Evolutionary conservation across 176 grass and related monocot species (phyloP).

Genomic region (bread wheat (Triticum aestivum)): IWGSC_CS_RefSeq_v2.1 NC_057797.1:690415338-690415837

Average conservation of each 20-base stretch:
- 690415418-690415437: slow-evolving; percentile 83
- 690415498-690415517: background rate
- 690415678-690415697: slow-evolving; percentile 61
- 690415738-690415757: slow-evolving; percentile 79
- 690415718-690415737: slow-evolving; percentile 77
- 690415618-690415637: background rate
- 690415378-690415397: slow-evolving; percentile 90
- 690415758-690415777: slow-evolving; percentile 19
- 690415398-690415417: slow-evolving; percentile 96
- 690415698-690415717: slow-evolving; percentile 82
- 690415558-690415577: background rate
- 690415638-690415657: slow-evolving; percentile 13
- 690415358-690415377: slow-evolving; percentile 88
- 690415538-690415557: background rate
- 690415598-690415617: background rate
- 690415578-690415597: background rate
- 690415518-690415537: background rate
- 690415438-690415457: slow-evolving; percentile 23
- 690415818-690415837: slow-evolving; percentile 91
- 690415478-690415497: background rate
- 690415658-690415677: slow-evolving; percentile 48
- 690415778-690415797: slow-evolving; percentile 33
- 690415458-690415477: slow-evolving; percentile 13
- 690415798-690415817: slow-evolving; percentile 47
- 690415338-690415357: slow-evolving; percentile 90